phyloP scores from a whole-genome alignment of 208 protist species.

The Crithidia sp. region DNA sequence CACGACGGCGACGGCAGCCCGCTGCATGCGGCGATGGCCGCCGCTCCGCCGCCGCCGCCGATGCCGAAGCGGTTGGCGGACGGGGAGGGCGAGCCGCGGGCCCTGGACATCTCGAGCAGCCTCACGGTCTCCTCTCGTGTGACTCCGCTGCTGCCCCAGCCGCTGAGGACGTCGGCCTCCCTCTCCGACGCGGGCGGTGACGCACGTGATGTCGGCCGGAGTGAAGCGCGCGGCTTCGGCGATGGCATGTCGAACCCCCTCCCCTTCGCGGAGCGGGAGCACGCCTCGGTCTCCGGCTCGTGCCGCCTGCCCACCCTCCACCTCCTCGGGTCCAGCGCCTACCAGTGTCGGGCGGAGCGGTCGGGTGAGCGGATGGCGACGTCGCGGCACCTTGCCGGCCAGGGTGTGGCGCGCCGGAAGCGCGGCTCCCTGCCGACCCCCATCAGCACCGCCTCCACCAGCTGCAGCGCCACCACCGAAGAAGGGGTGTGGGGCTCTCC shows the following conservation, averaged over 20 bases:
- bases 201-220: not conserved
- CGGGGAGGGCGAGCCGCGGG: not conserved
- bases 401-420: not conserved
- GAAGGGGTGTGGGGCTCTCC: not conserved
- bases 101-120: not conserved
- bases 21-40: too few species aligned
- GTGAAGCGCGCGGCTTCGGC: not conserved
- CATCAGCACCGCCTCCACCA: not conserved
- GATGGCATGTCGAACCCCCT: not conserved
- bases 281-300: conserved; percentile 6
- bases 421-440: not conserved
- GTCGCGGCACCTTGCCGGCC: not conserved
- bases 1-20: too few species aligned
- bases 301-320: conserved; percentile 9
- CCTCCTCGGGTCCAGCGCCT: conserved; percentile 1
- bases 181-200: not conserved
- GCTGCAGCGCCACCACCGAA: not conserved
- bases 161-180: not conserved
- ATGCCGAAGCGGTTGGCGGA: too few species aligned
- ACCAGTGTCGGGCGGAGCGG: conserved; percentile 4
- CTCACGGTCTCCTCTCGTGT: not conserved
- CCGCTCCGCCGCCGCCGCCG: too few species aligned
- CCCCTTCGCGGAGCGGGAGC: conserved; percentile 14
- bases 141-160: conserved; percentile 4
- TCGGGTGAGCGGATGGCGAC: conserved; percentile 3